These are phyloP conservation scores for Podaxis sp. DNA, from an alignment of 768 basidiomycete species.

Conservation along the genomic window DNA sequence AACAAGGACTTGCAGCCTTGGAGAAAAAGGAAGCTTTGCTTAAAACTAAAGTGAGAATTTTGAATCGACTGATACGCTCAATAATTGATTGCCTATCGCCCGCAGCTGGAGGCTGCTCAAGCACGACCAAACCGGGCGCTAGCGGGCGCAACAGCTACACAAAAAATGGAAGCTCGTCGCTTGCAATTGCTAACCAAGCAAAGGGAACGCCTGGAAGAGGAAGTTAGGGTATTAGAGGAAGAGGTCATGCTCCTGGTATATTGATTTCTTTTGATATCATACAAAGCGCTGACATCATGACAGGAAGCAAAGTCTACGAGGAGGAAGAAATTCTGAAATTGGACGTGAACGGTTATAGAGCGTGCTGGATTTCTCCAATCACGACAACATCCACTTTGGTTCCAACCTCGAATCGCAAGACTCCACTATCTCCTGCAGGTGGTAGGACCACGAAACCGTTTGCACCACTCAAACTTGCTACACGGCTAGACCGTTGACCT, in stretches of 20 bases:
- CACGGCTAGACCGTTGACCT: slow-evolving; percentile 81
- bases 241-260: slow-evolving; percentile 59
- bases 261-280: neutral
- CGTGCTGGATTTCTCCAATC: slow-evolving; percentile 59
- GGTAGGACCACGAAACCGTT: slow-evolving; percentile 79
- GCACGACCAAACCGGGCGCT: slow-evolving; percentile 41
- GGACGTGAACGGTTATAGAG: neutral
- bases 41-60: slow-evolving; percentile 57
- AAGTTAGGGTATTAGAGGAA: slow-evolving; percentile 55
- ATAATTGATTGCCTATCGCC: neutral
- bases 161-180: slow-evolving; percentile 66
- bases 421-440: slow-evolving; percentile 19
- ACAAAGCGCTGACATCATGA: neutral
- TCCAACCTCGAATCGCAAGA: slow-evolving; percentile 45
- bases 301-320: slow-evolving; percentile 12
- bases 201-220: slow-evolving; percentile 63
- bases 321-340: slow-evolving; percentile 5
- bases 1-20: slow-evolving; percentile 61
- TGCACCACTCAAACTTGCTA: slow-evolving; percentile 76
- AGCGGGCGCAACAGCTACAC: slow-evolving; percentile 49
- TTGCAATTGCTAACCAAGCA: slow-evolving; percentile 65
- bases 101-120: slow-evolving; percentile 56
- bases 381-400: slow-evolving; percentile 57
- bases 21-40: slow-evolving; percentile 61
- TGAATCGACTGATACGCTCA: neutral